Evolutionary conservation across 2,329 filamentous ascomycete species (phyloP), one percentile per base, ranked within the genome.

Genomic region (Aureobasidium sp.): DNA sequence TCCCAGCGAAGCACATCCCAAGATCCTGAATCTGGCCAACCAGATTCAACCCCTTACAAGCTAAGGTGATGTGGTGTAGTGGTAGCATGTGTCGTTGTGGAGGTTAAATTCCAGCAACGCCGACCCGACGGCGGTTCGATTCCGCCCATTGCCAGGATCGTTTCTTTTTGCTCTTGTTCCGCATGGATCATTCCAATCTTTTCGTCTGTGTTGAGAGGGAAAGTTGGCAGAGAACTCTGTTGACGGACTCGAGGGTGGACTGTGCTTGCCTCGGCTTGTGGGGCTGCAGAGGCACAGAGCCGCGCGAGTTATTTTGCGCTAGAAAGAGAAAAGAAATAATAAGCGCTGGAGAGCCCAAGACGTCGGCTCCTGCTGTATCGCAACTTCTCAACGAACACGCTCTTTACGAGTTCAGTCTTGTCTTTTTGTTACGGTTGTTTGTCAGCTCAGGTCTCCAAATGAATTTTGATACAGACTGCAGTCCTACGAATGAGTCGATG

Each of bases 111-210:
- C 39, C 53, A 44, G 41, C 57, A 61, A 51, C 41, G 34, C 57
- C 57, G 57, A 39, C 57, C 37, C 57, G 57, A 61, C 57, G 42
- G 57, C 57, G 57, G 50, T 52, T 52, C 50, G 50, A 52, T 52
- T 52, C 50, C 50, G 50, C 50, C 42, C 47, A 52, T 61, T 36
- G 57, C 57, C 57, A 61, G 57, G 53, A 57, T 47, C 53, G 26
- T 23, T 27, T 36, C 20, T 37, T 57, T 57, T 55, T 29, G 52
- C 9, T 10, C 26, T 13, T 32, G 36, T 42, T 41, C 42, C 32
- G 37, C 32, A 32, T 13, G 3, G 6, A 6, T 44, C 15, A 5
- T 3, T 0, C 5, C 41, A 23, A 26, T 37, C 34, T 37, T 15
- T 37, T 37, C 5, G 41, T 44, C 10, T 44, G 12, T 27, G 34